A percentile compares a stretch with the other conserved stretches of the same genome.
Evolutionary conservation across 176 grass and related monocot genomes (phyloP).

Genomic region (Olyra latifolia): DNA sequence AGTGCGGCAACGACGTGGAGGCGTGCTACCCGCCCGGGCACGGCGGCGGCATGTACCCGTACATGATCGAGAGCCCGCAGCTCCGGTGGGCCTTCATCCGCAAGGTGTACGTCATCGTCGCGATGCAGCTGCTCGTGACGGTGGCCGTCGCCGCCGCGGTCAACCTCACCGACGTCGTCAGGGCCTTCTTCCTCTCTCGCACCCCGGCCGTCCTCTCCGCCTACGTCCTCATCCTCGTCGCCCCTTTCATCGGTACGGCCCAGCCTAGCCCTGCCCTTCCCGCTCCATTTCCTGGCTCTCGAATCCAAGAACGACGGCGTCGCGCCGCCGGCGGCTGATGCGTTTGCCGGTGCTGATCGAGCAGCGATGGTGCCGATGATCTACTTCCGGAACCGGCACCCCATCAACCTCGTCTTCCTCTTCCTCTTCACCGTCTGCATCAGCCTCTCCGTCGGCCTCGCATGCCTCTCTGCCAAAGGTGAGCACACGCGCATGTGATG

Average conservation of each 20-base stretch:
- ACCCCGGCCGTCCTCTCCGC: conserved; percentile 25
- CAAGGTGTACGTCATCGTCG: conserved; percentile 69
- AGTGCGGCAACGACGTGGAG: conserved; percentile 47
- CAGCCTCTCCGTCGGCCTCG: conserved; percentile 43
- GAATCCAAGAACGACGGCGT: neutral
- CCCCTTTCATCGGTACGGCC: conserved; percentile 55
- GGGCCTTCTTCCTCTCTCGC: conserved; percentile 48
- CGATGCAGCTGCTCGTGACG: conserved; percentile 52
- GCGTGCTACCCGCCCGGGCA: conserved; percentile 17
- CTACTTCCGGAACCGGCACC: conserved; percentile 41
- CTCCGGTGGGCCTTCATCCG: conserved; percentile 80
- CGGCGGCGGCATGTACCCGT: conserved; percentile 29
- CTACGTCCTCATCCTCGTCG: conserved; percentile 42
- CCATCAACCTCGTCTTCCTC: conserved; percentile 51
- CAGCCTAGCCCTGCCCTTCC: neutral
- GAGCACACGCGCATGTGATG: neutral
- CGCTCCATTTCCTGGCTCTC: neutral
- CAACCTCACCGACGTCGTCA: conserved; percentile 33
- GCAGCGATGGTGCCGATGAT: conserved; percentile 58
- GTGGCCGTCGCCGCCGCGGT: conserved; percentile 38
- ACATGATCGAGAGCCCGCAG: conserved; percentile 70
- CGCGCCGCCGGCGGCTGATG: too few relatives aligned
- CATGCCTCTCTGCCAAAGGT: conserved; percentile 36
- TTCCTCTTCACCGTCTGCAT: conserved; percentile 50
- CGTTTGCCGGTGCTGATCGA: too few relatives aligned